Conservation (phyloP, 2,329 filamentous ascomycete genomes). For the Verticillium nubilum region DNA sequence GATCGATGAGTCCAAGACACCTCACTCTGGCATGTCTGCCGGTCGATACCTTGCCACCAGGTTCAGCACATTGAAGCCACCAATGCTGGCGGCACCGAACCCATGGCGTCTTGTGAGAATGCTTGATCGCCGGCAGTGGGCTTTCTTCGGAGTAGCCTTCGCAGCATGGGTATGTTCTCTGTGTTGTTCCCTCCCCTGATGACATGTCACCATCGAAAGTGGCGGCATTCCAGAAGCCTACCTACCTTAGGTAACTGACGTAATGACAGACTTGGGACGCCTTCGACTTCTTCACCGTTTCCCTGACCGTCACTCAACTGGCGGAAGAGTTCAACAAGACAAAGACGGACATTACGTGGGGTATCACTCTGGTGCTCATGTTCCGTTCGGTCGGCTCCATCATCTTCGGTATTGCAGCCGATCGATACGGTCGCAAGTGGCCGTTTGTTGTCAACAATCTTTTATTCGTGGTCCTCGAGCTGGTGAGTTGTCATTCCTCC, state of each 20-base stretch:
- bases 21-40: constrained; percentile 43
- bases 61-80: constrained; percentile 50
- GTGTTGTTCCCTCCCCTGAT: not conserved
- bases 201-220: not conserved
- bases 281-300: constrained; percentile 64
- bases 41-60: constrained; percentile 45
- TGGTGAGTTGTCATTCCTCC: constrained; percentile 24
- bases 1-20: constrained; percentile 23
- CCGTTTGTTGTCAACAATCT: constrained; percentile 73
- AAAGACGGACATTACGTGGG: constrained; percentile 58
- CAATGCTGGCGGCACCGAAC: constrained; percentile 48
- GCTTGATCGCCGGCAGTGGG: constrained; percentile 46
- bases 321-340: constrained; percentile 44
- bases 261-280: not conserved
- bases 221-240: not conserved
- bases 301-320: constrained; percentile 50
- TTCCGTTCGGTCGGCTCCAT: constrained; percentile 51
- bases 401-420: constrained; percentile 47
- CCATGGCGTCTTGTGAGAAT: constrained; percentile 43
- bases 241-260: not conserved
- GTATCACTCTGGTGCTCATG: constrained; percentile 59
- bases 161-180: constrained; percentile 44
- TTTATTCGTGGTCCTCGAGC: constrained; percentile 65
- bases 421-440: constrained; percentile 59
- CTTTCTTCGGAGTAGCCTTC: constrained; percentile 50